Evolutionary conservation across 495 filamentous ascomycete genomes (phyloP).

Genomic region (Neurospora sp.): DNA sequence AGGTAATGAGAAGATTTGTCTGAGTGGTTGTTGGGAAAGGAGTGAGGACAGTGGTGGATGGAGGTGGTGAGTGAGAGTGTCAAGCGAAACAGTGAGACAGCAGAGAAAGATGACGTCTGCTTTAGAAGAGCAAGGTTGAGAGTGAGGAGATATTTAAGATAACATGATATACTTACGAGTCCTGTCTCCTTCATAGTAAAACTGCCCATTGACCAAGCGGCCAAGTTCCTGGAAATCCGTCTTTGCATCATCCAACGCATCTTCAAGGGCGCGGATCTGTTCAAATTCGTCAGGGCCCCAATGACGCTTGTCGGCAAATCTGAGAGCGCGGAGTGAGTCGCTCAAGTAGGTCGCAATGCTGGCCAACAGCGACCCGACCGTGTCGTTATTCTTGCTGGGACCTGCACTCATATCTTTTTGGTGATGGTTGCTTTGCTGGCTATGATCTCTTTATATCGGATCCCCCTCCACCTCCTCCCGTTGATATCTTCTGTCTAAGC

Average conservation of each 20-base stretch:
- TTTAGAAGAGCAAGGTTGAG: background rate
- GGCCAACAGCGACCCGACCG: slow-evolving; percentile 39
- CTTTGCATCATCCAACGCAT: slow-evolving; percentile 39
- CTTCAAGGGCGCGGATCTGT: slow-evolving; percentile 35
- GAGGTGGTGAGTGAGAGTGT: background rate
- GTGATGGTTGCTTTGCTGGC: background rate
- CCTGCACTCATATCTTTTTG: slow-evolving; percentile 3
- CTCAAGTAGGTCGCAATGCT: slow-evolving; percentile 34
- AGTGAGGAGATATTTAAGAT: background rate
- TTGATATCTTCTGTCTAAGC: background rate
- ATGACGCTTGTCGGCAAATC: slow-evolving; percentile 40
- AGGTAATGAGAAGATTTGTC: slow-evolving; percentile 1
- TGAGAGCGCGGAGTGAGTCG: slow-evolving; percentile 34
- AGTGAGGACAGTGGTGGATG: background rate
- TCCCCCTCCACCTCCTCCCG: background rate
- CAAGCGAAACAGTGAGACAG: background rate
- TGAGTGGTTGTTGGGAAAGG: background rate
- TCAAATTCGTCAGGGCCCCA: slow-evolving; percentile 42
- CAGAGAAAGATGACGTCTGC: background rate
- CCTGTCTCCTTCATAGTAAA: slow-evolving; percentile 40
- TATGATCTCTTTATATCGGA: slow-evolving; percentile 7
- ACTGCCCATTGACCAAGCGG: slow-evolving; percentile 33
- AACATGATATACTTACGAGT: slow-evolving; percentile 21
- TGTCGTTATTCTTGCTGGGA: slow-evolving; percentile 21
- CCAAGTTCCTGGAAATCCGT: slow-evolving; percentile 42